Evolutionary conservation across 495 filamentous ascomycete genomes (phyloP).

Genomic region (Podospora pseudoanserina): DNA sequence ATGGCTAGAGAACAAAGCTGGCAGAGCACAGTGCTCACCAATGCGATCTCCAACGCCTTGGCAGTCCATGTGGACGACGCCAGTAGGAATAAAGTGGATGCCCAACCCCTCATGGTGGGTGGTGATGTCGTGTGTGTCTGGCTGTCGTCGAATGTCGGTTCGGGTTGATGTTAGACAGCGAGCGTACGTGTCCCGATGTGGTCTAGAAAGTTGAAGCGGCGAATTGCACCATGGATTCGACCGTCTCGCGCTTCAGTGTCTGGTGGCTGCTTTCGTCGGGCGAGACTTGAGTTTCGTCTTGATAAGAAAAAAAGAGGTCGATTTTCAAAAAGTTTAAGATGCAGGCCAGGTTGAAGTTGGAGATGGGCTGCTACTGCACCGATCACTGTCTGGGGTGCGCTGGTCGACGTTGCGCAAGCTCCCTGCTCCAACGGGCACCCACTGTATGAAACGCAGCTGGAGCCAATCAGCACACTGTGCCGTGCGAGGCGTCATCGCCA

Average conservation of each 20-base stretch:
- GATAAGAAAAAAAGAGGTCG: not conserved
- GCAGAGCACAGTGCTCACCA: constrained; percentile 24
- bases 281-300: not conserved
- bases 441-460: constrained; percentile 7
- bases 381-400: not conserved
- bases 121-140: constrained; percentile 17
- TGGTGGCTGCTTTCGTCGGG: not conserved
- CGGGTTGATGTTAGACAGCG: not conserved
- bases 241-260: not conserved
- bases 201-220: not conserved
- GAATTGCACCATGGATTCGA: constrained; percentile 6
- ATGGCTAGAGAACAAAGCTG: not conserved
- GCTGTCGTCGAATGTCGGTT: constrained; percentile 3
- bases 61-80: constrained; percentile 55
- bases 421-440: constrained; percentile 1
- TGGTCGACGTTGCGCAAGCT: constrained; percentile 19
- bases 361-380: not conserved
- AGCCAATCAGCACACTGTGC: constrained; percentile 2
- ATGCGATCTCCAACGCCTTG: constrained; percentile 61
- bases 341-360: not conserved
- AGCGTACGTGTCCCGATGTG: constrained; percentile 5
- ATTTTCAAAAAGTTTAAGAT: too few relatives aligned
- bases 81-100: constrained; percentile 35
- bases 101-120: constrained; percentile 42
- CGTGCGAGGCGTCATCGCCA: constrained; percentile 3